Percentiles rank a stretch among this genome's conserved stretches.
These are phyloP conservation scores for Scenedesmus sp. DNA, from an alignment of 163 green algal genomes.

Conservation along the genomic window DNA sequence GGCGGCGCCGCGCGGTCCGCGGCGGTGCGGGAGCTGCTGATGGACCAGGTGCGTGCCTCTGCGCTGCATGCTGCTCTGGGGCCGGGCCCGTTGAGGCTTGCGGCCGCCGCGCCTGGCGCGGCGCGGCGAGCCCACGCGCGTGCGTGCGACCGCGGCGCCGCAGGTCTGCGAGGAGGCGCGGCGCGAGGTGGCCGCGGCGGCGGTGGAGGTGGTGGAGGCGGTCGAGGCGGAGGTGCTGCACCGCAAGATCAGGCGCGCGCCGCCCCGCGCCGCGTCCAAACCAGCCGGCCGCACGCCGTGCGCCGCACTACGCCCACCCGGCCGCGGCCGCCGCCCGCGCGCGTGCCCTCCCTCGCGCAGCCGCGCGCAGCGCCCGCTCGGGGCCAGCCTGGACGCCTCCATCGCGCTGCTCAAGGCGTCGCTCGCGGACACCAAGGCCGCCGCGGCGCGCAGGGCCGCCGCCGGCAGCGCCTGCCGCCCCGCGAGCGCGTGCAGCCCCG, in stretches of 20 bases:
- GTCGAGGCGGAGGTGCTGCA: constrained; percentile 34
- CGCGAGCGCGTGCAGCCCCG: too few species aligned
- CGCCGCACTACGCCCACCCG: too few species aligned
- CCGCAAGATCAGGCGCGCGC: constrained; percentile 29
- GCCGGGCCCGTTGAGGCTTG: too few species aligned
- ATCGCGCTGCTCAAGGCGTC: constrained; percentile 32
- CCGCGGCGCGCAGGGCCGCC: constrained; percentile 28
- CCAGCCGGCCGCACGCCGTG: too few species aligned
- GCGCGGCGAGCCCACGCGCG: too few species aligned
- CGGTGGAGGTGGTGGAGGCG: constrained; percentile 27
- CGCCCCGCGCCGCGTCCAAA: too few species aligned
- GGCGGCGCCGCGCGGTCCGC: neutral
- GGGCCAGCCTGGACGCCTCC: constrained; percentile 20
- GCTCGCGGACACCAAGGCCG: constrained; percentile 20
- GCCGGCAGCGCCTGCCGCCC: too few species aligned
- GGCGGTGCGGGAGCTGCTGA: neutral
- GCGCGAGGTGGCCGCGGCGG: constrained; percentile 27
- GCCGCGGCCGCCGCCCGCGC: too few species aligned
- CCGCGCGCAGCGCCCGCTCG: constrained; percentile 16
- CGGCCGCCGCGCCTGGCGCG: neutral
- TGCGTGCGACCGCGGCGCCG: too few species aligned
- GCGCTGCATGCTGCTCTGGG: too few species aligned
- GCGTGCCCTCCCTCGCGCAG: constrained; percentile 14
- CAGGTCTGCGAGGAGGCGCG: constrained; percentile 13
- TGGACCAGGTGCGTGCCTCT: neutral